Base-by-base conservation (phyloP, 768 basidiomycete genomes). In the Leucosporidium scottii region DNA sequence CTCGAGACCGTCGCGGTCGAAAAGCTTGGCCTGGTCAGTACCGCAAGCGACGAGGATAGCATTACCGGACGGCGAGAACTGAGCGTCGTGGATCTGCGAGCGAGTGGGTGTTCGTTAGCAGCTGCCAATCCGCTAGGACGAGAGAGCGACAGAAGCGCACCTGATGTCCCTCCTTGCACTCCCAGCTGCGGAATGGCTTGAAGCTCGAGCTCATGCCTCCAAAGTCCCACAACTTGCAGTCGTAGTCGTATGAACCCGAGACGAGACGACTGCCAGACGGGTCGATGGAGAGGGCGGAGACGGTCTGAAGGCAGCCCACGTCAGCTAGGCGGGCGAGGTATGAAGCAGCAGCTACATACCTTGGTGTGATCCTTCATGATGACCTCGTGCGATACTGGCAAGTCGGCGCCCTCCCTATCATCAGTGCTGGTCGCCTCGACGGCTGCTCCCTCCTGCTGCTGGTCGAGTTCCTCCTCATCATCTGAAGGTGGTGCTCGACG, bases 221-320 rank as follows among this genome's bases (percentile, higher is more conserved):
- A 79, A 98, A 98, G 79, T 99, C 96, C 93, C 94, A 99, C 62
- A 99, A 79, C 80, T 98, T 98, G 79, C 89, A 87, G 79, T 99
- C 96, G 76, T 98, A 98, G 78, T 99, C 96, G 80, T 98, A 88
- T 25, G 91, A 91, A 21, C 96, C 96, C 13, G 91, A 89, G 23
- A 90, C 79, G 36, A 99, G 80, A 47, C 96, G 86, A 18, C 94
- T 93, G 66, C 96, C 96, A 27, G 93, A 90, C 10, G 93, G 90
- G 79, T 99, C 96, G 57, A 98, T 81, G 0, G 92, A 83, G 25
- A 99, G 81, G 6, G 96, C 92, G 28, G 93, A 91, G 25, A 98
- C 86, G 62, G 96, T 91, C 78, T 80, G 28, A 8, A 34, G 12
- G 34, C 36, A 47, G 3, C 4, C 28, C 28, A 17, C 57, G 20